Percentiles rank a stretch among this genome's conserved stretches.
Evolutionary conservation across 2,329 filamentous ascomycete species (phyloP).

Genomic region (Penicillium italicum): DNA sequence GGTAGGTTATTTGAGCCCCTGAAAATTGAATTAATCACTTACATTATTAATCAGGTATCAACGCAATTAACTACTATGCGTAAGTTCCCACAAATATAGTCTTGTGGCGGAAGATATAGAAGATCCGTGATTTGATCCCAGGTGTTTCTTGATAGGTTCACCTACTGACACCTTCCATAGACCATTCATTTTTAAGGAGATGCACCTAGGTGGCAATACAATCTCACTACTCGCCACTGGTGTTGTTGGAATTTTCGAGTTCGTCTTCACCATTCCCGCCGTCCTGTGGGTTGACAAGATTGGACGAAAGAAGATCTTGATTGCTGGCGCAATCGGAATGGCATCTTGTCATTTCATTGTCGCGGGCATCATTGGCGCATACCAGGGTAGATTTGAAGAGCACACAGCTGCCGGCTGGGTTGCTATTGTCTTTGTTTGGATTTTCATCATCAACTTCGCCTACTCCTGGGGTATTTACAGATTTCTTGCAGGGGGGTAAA

Average conservation of each 20-base stretch:
- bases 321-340: slow-evolving; percentile 63
- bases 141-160: not conserved
- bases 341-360: slow-evolving; percentile 68
- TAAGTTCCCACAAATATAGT: slow-evolving; percentile 12
- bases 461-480: slow-evolving; percentile 58
- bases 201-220: slow-evolving; percentile 37
- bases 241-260: slow-evolving; percentile 40
- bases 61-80: slow-evolving; percentile 44
- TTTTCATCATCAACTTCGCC: slow-evolving; percentile 71
- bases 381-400: slow-evolving; percentile 55
- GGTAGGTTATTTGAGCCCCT: slow-evolving; percentile 23
- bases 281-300: slow-evolving; percentile 42
- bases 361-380: slow-evolving; percentile 63
- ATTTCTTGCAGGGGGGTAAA: not conserved
- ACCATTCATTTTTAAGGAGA: slow-evolving; percentile 34
- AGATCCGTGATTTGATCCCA: not conserved
- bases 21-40: not conserved
- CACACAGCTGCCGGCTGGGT: slow-evolving; percentile 66
- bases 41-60: slow-evolving; percentile 30
- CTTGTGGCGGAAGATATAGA: not conserved
- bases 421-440: slow-evolving; percentile 58
- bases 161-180: slow-evolving; percentile 11
- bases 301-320: slow-evolving; percentile 41
- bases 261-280: slow-evolving; percentile 41
- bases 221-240: slow-evolving; percentile 40